These are phyloP conservation scores for Suillus luteus DNA, from an alignment of 768 basidiomycete species.

Conservation along the genomic window DNA sequence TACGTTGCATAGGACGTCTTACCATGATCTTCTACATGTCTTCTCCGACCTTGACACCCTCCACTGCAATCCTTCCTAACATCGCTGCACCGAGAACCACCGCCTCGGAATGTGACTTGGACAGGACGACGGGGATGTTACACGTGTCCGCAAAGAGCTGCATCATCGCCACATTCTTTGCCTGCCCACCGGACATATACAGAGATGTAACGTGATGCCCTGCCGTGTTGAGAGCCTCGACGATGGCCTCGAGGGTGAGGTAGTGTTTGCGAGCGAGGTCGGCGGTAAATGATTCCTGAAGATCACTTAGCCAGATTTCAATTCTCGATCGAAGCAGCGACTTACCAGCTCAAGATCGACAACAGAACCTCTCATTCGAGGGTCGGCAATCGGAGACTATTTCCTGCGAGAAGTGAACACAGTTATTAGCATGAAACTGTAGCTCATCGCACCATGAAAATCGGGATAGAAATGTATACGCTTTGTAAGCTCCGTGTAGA, in stretches of 20 bases:
- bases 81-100: too few relatives aligned
- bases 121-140: constrained; percentile 67
- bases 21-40: constrained; percentile 94
- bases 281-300: constrained; percentile 64
- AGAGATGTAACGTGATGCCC: constrained; percentile 86
- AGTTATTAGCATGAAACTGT: neutral
- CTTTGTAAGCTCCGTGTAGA: constrained; percentile 83
- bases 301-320: neutral
- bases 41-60: constrained; percentile 42
- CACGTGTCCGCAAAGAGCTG: constrained; percentile 87
- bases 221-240: constrained; percentile 82
- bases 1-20: constrained; percentile 19
- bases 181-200: constrained; percentile 94
- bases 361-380: constrained; percentile 92
- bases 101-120: too few relatives aligned
- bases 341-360: constrained; percentile 79
- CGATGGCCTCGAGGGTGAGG: constrained; percentile 87
- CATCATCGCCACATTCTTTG: constrained; percentile 86
- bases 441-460: constrained; percentile 65
- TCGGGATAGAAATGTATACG: constrained; percentile 96
- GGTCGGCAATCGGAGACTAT: constrained; percentile 93
- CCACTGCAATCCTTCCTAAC: too few relatives aligned
- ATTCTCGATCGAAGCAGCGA: neutral
- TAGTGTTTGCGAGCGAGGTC: constrained; percentile 93
- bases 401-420: constrained; percentile 54